These are phyloP conservation scores for Hortaea sp. DNA, from an alignment of 2,329 filamentous ascomycete genomes.

Conservation along the genomic window DNA sequence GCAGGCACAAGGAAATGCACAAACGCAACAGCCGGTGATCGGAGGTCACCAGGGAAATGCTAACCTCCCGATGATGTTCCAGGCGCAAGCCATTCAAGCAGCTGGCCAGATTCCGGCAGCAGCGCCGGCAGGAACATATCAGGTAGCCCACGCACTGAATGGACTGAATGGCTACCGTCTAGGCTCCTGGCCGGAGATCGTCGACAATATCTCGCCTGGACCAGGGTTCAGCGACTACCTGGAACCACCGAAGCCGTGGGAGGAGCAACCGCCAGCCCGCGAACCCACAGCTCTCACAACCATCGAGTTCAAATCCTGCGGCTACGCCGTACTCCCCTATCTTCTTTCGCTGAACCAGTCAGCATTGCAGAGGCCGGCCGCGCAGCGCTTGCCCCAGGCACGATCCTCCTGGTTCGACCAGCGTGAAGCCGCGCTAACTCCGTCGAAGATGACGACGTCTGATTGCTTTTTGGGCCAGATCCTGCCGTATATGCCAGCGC, in stretches of 20 bases:
- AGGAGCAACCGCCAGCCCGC: conserved; percentile 14
- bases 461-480: conserved; percentile 31
- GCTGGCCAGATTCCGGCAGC: too few species aligned
- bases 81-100: too few species aligned
- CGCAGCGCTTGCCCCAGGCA: conserved; percentile 5
- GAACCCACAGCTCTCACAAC: conserved; percentile 26
- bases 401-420: conserved; percentile 19
- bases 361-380: conserved; percentile 9
- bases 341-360: too few species aligned
- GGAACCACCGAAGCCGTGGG: conserved; percentile 20
- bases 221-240: conserved; percentile 33
- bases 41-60: too few species aligned
- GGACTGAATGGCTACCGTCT: conserved; percentile 9
- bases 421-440: conserved; percentile 21
- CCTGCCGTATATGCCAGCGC: conserved; percentile 26
- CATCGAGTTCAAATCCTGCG: conserved; percentile 51
- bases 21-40: too few species aligned
- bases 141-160: not conserved
- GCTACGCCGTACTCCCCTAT: conserved; percentile 45
- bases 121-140: not conserved
- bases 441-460: conserved; percentile 28
- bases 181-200: conserved; percentile 42
- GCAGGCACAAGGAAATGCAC: too few species aligned
- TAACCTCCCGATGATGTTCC: too few species aligned
- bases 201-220: conserved; percentile 43